Base-by-base conservation (phyloP, 148 eudicot genomes). In the Camellia japonica region DNA sequence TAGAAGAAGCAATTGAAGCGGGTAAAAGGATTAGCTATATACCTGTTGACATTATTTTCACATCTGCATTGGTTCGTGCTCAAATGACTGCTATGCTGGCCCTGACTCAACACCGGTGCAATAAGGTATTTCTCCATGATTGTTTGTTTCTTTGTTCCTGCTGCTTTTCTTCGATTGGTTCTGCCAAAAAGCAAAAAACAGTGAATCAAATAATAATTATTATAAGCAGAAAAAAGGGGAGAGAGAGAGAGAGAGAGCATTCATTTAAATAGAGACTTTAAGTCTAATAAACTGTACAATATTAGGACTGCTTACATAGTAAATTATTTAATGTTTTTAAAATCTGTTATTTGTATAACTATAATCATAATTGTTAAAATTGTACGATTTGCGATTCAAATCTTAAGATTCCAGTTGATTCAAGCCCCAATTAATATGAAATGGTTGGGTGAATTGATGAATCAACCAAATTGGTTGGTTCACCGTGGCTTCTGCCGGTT, bases 11-110 rank as follows among this genome's bases (percentile, higher is more conserved):
- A 20, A 87, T 87, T 80, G 91, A 89, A 85, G 91, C 89, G 75
- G 91, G 91, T 62, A 89, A 84, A 78, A 85, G 91, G 83, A 87
- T 89, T 49, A 83, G 87, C 41, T 79, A 79, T 60, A 65, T 87
- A n/a, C 91, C 91, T 7, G 64, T 89, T 68, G 91, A 89, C 68
- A 78, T 89, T 72, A 80, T 89, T 71, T 89, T 83, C 72, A 89
- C 88, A 46, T 89, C 91, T 30, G 89, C 88, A 30, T 76, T 89
- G 81, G 80, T 85, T 78, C 91, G 91, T 79, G 85, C 91, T 67
- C 91, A 89, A 81, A 89, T 89, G 91, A 89, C 91, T 0, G 87
- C 87, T 68, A 89, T 89, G 91, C 89, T 89, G 79, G 86, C 89
- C 64, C 80, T 89, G 38, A 89, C 89, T 79, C 86, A 89, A 65